Base-by-base conservation (phyloP, 192 early-diverging fungal species). In the Pilobolus umbonatus region DNA sequence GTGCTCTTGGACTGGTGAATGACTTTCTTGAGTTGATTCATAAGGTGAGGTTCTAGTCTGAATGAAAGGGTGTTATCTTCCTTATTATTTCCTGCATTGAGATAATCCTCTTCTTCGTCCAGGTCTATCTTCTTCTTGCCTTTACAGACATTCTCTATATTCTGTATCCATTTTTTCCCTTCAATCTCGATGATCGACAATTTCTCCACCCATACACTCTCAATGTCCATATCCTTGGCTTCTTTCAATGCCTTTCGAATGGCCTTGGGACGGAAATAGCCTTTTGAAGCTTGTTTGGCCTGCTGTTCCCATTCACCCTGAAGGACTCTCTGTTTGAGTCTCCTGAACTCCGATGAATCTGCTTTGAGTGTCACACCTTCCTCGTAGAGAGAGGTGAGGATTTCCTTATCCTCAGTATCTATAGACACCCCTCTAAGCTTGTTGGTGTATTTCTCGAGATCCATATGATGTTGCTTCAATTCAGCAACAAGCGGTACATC, bases 21-120 rank as follows among this genome's bases (percentile, higher is more conserved):
- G 35, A 60, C 58, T 5, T 64, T 61, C 24, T 85, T 76, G 44
- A 81, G 35, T 46, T 53, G 59, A 26, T 84, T 64, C 17, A 84
- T 62, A 30, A 80, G 14, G 6, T 54, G 31, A 5, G 31, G 31
- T 19, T 54, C 52, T 6, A 54, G 35, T 24, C 21, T 34, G 11
- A 54, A 38, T 17, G 52, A 54, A 12, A 54, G 14, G 5, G 35
- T 17, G 1, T 31, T 31, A 1, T 38, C 15, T 38, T 38, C 10
- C 15, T 54, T 29, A 21, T 54, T 36, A 22, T 36, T 11, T 24
- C 34, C 34, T 10, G 31, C 31, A 24, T 38, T 14, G 35, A 54
- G 22, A 24, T 38, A 21, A 12, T 29, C 32, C 25, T 29, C 12
- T 24, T 54, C 52, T 54, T 54, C 29, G 15, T 34, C 32, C 19